These are phyloP conservation scores for Cryptococcus sp. DNA, from an alignment of 1,284 basidiomycete genomes.

Conservation along the genomic window DNA sequence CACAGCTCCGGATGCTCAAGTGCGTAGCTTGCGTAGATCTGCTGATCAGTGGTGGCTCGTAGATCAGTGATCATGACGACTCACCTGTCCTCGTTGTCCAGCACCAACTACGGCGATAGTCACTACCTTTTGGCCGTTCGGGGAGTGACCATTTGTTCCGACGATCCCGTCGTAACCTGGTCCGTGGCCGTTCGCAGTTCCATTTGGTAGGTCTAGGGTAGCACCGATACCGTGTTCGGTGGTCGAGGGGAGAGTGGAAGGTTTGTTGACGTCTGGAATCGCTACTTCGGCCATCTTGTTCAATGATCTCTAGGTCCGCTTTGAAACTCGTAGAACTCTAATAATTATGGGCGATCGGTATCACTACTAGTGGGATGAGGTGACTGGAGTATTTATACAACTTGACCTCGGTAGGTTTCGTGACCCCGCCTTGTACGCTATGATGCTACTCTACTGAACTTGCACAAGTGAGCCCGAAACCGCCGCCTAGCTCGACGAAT, in stretches of 20 bases:
- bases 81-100: conserved; percentile 70
- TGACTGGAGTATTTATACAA: too few relatives aligned
- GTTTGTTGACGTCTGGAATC: too few relatives aligned
- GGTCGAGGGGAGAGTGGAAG: neutral
- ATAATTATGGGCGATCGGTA: too few relatives aligned
- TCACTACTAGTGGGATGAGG: too few relatives aligned
- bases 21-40: conserved; percentile 67
- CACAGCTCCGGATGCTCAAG: conserved; percentile 58
- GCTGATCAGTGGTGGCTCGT: neutral
- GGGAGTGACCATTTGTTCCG: neutral
- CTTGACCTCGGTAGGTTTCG: too few relatives aligned
- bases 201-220: neutral
- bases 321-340: too few relatives aligned
- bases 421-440: too few relatives aligned
- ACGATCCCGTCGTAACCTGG: neutral
- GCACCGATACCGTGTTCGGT: conserved; percentile 1
- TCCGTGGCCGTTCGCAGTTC: neutral
- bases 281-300: neutral
- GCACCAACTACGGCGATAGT: conserved; percentile 63
- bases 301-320: too few relatives aligned
- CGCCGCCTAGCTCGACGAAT: too few relatives aligned
- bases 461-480: too few relatives aligned
- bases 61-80: neutral
- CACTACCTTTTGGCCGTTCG: conserved; percentile 35
- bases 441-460: too few relatives aligned